phyloP scores from a whole-genome alignment of 129 eudicot genomes.

The Flaveria bidentis region DNA sequence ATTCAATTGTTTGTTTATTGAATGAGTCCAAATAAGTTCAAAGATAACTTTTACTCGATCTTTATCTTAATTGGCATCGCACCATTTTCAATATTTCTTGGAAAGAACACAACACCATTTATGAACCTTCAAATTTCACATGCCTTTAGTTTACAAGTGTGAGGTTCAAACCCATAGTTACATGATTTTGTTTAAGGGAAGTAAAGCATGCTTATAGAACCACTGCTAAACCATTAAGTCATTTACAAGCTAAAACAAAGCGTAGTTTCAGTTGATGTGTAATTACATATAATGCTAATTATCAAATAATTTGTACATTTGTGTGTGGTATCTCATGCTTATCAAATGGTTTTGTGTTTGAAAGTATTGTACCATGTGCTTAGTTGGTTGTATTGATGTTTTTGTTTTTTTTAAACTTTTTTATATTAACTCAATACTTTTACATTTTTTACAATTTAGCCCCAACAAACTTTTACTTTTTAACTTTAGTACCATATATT shows the following conservation, averaged over 20 bases:
- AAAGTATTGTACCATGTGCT: no score
- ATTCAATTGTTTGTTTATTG: slow-evolving; percentile 45
- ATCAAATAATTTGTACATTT: no score
- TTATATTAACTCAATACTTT: no score
- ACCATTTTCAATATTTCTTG: slow-evolving; percentile 32
- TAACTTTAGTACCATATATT: no score
- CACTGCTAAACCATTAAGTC: background rate
- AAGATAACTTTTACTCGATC: slow-evolving; percentile 46
- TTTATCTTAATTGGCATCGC: slow-evolving; percentile 38
- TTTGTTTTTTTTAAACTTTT: no score
- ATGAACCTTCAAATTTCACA: slow-evolving; percentile 7
- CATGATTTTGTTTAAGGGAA: background rate
- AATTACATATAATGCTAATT: no score
- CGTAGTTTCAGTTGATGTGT: no score
- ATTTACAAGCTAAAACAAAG: background rate
- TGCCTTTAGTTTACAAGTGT: background rate
- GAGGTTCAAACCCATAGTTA: background rate
- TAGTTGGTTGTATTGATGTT: no score
- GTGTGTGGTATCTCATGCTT: no score
- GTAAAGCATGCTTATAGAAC: background rate
- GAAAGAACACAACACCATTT: slow-evolving; percentile 20
- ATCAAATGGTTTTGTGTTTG: no score
- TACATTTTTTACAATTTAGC: no score
- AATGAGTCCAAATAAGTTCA: slow-evolving; percentile 59
- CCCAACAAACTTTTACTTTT: no score